These are phyloP conservation scores for Cyclocybe aegerita DNA, from an alignment of 768 basidiomycete genomes.

Conservation along the genomic window DNA sequence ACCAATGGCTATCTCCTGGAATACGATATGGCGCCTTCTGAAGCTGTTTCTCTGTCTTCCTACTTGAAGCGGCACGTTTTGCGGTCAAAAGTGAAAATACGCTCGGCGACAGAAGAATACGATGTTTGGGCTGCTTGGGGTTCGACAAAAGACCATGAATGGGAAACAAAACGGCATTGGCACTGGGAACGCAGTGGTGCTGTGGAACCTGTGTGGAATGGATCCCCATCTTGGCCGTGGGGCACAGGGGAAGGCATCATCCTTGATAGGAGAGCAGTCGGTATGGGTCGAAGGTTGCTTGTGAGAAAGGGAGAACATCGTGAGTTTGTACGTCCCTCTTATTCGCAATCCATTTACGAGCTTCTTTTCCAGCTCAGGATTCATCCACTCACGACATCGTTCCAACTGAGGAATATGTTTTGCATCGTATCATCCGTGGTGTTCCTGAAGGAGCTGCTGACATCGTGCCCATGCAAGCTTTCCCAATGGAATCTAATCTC, in stretches of 20 bases:
- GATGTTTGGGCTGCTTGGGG: slow-evolving; percentile 87
- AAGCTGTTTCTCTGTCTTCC: slow-evolving; percentile 60
- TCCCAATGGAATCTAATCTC: slow-evolving; percentile 94
- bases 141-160: slow-evolving; percentile 29
- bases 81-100: slow-evolving; percentile 84
- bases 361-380: slow-evolving; percentile 45
- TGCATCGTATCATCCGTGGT: slow-evolving; percentile 79
- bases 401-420: slow-evolving; percentile 56
- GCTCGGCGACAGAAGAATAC: slow-evolving; percentile 75
- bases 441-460: slow-evolving; percentile 87
- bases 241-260: slow-evolving; percentile 51
- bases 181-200: slow-evolving; percentile 67
- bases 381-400: slow-evolving; percentile 55
- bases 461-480: slow-evolving; percentile 71
- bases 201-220: slow-evolving; percentile 74
- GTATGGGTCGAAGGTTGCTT: slow-evolving; percentile 78
- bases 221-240: slow-evolving; percentile 54
- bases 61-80: slow-evolving; percentile 83
- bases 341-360: background rate
- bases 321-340: slow-evolving; percentile 37
- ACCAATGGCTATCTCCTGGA: slow-evolving; percentile 66
- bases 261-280: slow-evolving; percentile 65
- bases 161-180: slow-evolving; percentile 39
- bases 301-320: slow-evolving; percentile 70
- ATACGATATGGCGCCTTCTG: slow-evolving; percentile 62